Evolutionary conservation across 176 grass and related monocot genomes (phyloP), one percentile per base, ranked within the genome.

Genomic region (Puccinellia tenuiflora): DNA sequence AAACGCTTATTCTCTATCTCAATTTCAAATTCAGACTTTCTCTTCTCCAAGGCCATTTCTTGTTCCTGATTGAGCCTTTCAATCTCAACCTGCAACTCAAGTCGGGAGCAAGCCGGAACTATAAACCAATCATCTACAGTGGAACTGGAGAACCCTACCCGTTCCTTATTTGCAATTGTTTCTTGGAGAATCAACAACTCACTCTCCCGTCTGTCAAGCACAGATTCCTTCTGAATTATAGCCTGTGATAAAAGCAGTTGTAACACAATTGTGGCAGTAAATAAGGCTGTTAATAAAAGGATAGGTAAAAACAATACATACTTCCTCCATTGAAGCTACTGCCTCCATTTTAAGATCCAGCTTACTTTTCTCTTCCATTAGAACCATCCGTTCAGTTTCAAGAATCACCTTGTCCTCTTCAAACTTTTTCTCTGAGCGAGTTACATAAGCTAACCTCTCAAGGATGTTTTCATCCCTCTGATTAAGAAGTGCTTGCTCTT

Each of bases 111-210:
- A n/a, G n/a, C n/a, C n/a, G n/a, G n/a, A n/a, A n/a, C 48, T 68
- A 86, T 20, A 9, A 45, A 78, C 42, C 31, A 6, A 79, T 76
- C 31, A 75, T 71, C 55, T 53, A 37, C 56, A 64, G 20, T 56
- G 28, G 66, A 55, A 43, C 40, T 65, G 21, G 56, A 90, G 48
- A 76, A 61, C 11, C 67, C 50, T 83, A 99, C 89, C 70, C 84
- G 86, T 88, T 92, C 91, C 81, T 96, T 92, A 77, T 90, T 88
- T 62, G 85, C 85, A 73, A 94, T 94, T 4, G 78, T 94, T 81
- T 96, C 91, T 84, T 92, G 93, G 47, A 99, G 87, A 86, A 99
- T 70, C 53, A 96, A 87, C 24, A 99, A 54, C 47, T 96, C 93
- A 39, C 85, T 68, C 78, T 99, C 96, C 56, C 75, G 85, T 80